These are phyloP conservation scores for Candida tropicalis DNA, from an alignment of 1,139 yeast species.

Conservation along the genomic window DNA sequence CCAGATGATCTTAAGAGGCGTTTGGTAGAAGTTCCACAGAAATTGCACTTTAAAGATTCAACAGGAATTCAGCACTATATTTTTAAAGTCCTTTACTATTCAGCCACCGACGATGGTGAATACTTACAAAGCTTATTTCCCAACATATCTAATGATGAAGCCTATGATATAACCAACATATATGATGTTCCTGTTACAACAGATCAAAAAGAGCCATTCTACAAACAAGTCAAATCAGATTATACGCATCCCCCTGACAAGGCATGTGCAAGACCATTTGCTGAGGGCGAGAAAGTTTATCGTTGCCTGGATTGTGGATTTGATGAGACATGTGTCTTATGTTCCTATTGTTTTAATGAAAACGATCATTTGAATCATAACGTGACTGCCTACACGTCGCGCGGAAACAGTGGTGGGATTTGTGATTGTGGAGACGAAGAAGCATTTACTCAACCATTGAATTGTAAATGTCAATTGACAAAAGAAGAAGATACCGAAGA, in stretches of 20 bases:
- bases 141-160: slow-evolving; percentile 21
- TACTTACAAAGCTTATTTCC: slow-evolving; percentile 31
- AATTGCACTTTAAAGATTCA: slow-evolving; percentile 20
- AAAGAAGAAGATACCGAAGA: slow-evolving; percentile 9
- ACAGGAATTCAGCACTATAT: slow-evolving; percentile 22
- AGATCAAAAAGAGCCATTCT: slow-evolving; percentile 17
- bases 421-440: slow-evolving; percentile 94
- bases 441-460: slow-evolving; percentile 64
- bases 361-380: slow-evolving; percentile 67
- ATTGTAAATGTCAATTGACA: slow-evolving; percentile 48
- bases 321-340: slow-evolving; percentile 75
- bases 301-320: slow-evolving; percentile 67
- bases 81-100: slow-evolving; percentile 32
- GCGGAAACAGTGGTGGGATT: slow-evolving; percentile 56
- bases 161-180: slow-evolving; percentile 17
- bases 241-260: slow-evolving; percentile 35
- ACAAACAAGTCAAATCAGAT: slow-evolving; percentile 10
- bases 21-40: slow-evolving; percentile 31
- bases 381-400: slow-evolving; percentile 54
- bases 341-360: slow-evolving; percentile 69
- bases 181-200: slow-evolving; percentile 17
- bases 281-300: slow-evolving; percentile 63
- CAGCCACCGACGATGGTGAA: slow-evolving; percentile 35
- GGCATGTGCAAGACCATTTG: slow-evolving; percentile 66
- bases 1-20: slow-evolving; percentile 27